These are phyloP conservation scores for Apiotrichum montevideense DNA, from an alignment of 1,284 basidiomycete species.

Conservation along the genomic window DNA sequence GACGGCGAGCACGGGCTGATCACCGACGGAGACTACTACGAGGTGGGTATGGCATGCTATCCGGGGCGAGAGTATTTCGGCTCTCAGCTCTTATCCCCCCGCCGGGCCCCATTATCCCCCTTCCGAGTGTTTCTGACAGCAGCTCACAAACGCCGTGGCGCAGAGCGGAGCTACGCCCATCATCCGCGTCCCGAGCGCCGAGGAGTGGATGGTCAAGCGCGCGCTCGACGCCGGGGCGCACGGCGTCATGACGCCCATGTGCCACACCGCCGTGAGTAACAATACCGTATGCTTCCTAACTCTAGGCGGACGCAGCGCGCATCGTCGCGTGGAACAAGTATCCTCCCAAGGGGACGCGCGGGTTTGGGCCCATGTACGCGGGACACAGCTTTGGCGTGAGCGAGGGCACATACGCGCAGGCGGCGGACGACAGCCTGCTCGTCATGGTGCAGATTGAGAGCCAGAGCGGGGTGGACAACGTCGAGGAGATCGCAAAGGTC, in stretches of 20 bases:
- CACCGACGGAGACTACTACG: slow-evolving; percentile 21
- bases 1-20: slow-evolving; percentile 29
- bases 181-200: slow-evolving; percentile 38
- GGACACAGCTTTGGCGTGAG: slow-evolving; percentile 13
- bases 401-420: slow-evolving; percentile 52
- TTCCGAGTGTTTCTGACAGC: background rate
- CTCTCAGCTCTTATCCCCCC: no score
- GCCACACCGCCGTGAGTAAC: slow-evolving; percentile 22
- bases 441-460: slow-evolving; percentile 65
- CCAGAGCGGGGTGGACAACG: slow-evolving; percentile 55
- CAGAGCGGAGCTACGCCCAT: slow-evolving; percentile 28
- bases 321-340: slow-evolving; percentile 23
- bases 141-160: slow-evolving; percentile 25
- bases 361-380: slow-evolving; percentile 22
- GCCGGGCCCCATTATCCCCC: no score
- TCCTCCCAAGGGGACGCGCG: slow-evolving; percentile 21
- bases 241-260: slow-evolving; percentile 32
- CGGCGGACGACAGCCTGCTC: slow-evolving; percentile 55
- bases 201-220: slow-evolving; percentile 37
- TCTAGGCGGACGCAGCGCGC: slow-evolving; percentile 18
- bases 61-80: no score
- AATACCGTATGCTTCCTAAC: background rate
- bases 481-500: slow-evolving; percentile 58
- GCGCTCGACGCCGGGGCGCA: slow-evolving; percentile 41
- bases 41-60: slow-evolving; percentile 8